Percentiles rank a stretch among this genome's conserved stretches.
phyloP scores from a whole-genome alignment of 2,329 filamentous ascomycete genomes.

The Cladosporium phlei region DNA sequence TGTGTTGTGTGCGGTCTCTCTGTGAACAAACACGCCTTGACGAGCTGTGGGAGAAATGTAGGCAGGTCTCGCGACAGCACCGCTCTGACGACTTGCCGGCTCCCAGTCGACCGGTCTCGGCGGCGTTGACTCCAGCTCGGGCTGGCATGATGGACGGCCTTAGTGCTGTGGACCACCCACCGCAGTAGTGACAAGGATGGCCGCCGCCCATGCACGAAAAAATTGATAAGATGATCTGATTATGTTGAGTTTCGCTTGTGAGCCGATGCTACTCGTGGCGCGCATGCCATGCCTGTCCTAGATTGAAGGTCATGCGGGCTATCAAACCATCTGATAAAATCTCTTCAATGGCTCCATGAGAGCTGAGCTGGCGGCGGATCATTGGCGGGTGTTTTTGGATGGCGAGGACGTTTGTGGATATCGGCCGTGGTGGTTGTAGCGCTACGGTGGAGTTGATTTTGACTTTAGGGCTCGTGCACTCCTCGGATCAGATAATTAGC shows the following conservation, averaged over 20 bases:
- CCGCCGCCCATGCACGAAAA: not conserved
- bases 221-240: slow-evolving; percentile 15
- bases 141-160: not conserved
- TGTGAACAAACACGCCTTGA: slow-evolving; percentile 4
- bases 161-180: not conserved
- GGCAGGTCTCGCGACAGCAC: slow-evolving; percentile 2
- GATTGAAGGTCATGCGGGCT: not conserved
- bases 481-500: slow-evolving; percentile 14
- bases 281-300: too few relatives aligned
- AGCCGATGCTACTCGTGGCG: too few relatives aligned
- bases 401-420: not conserved
- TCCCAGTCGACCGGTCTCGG: slow-evolving; percentile 9
- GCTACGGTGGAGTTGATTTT: slow-evolving; percentile 1
- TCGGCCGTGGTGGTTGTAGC: not conserved
- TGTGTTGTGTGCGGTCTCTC: not conserved
- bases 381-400: not conserved
- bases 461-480: not conserved
- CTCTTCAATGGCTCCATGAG: not conserved
- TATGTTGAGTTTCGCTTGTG: slow-evolving; percentile 2
- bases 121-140: not conserved
- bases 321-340: slow-evolving; percentile 11
- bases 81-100: not conserved
- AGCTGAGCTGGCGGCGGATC: not conserved
- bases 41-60: not conserved
- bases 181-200: not conserved